Evolutionary conservation across 345 rosid species (phyloP).

Genomic region (Lumnitzera littorea): DNA sequence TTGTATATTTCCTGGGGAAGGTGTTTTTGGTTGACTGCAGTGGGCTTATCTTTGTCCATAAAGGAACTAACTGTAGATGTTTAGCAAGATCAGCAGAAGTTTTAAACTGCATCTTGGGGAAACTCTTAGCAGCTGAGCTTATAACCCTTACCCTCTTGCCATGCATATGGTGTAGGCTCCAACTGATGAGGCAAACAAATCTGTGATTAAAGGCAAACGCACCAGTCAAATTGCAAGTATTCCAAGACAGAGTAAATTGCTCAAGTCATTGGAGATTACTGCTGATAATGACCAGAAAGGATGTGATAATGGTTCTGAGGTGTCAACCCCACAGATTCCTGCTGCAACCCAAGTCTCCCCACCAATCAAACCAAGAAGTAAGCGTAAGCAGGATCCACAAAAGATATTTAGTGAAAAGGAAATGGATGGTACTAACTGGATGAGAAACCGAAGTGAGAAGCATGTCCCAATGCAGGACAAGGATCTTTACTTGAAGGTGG

Average conservation of each 20-base stretch:
- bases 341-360: slow-evolving; percentile 28
- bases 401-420: slow-evolving; percentile 30
- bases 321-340: slow-evolving; percentile 36
- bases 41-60: neutral
- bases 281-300: slow-evolving; percentile 34
- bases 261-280: slow-evolving; percentile 29
- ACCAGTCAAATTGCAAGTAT: slow-evolving; percentile 32
- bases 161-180: slow-evolving; percentile 30
- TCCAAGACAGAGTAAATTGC: slow-evolving; percentile 39
- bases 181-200: slow-evolving; percentile 33
- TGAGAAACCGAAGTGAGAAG: slow-evolving; percentile 33
- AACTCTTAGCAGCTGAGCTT: neutral
- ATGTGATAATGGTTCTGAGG: slow-evolving; percentile 23
- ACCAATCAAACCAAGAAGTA: slow-evolving; percentile 37
- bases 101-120: neutral
- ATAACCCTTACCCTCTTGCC: neutral
- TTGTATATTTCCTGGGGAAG: too few species aligned
- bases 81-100: neutral
- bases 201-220: slow-evolving; percentile 30
- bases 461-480: slow-evolving; percentile 27
- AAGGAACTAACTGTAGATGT: neutral
- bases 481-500: slow-evolving; percentile 31
- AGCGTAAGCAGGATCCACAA: slow-evolving; percentile 59
- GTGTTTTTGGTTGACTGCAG: neutral
- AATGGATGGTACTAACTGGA: slow-evolving; percentile 31